These are phyloP conservation scores for Selaginella tamariscina DNA, from an alignment of 75 land plant genomes.

Conservation along the genomic window DNA sequence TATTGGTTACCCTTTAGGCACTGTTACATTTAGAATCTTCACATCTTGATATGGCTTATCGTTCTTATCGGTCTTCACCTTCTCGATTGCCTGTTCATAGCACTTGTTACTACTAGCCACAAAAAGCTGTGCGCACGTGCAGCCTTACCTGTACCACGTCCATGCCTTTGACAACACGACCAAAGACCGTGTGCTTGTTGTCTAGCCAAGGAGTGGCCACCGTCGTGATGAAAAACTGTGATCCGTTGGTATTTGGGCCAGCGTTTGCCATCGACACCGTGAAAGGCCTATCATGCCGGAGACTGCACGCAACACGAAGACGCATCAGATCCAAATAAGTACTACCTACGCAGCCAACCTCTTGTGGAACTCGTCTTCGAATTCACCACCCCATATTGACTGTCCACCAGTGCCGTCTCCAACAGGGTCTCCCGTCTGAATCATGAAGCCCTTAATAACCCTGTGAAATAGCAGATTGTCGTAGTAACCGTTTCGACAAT, in stretches of 20 bases:
- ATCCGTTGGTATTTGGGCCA: conserved; percentile 97
- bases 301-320: conserved; percentile 36
- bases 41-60: conserved; percentile 97
- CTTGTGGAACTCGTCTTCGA: conserved; percentile 99
- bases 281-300: conserved; percentile 96
- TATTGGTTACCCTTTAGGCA: conserved; percentile 68
- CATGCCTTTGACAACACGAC: conserved; percentile 95
- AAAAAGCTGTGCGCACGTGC: too few relatives aligned
- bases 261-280: conserved; percentile 99
- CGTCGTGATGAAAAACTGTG: conserved; percentile 97
- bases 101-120: too few relatives aligned
- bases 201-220: conserved; percentile 99
- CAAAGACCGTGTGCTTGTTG: conserved; percentile 98
- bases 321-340: neutral
- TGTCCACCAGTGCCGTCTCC: conserved; percentile 99
- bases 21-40: conserved; percentile 88
- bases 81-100: conserved; percentile 72
- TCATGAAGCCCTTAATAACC: conserved; percentile 97
- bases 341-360: conserved; percentile 33
- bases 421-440: conserved; percentile 97
- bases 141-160: conserved; percentile 98
- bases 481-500: conserved; percentile 92
- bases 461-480: conserved; percentile 96
- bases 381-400: conserved; percentile 98
- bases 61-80: conserved; percentile 86